Percentiles rank a stretch among this genome's conserved stretches.
phyloP scores from a whole-genome alignment of 176 grass and related monocot genomes.

The Calamus simplicifolius region DNA sequence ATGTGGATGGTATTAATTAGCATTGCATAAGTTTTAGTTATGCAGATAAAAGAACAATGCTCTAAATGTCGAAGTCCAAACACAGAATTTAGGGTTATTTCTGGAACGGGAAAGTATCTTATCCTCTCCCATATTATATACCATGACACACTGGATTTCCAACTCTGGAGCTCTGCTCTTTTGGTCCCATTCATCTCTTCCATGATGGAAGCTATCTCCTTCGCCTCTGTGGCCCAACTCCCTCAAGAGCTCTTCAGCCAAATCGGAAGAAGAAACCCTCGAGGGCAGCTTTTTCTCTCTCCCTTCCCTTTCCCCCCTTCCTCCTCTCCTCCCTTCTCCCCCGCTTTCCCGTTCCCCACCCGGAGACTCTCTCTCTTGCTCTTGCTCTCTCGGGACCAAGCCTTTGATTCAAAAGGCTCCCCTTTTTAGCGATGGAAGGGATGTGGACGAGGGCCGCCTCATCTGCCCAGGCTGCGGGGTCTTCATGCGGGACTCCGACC shows the following conservation, averaged over 20 bases:
- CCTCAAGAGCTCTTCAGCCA: not conserved
- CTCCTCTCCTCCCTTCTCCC: not conserved
- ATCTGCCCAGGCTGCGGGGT: slow-evolving; percentile 73
- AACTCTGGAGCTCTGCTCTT: too few species aligned
- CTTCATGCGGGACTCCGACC: slow-evolving; percentile 80
- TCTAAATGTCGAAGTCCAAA: too few species aligned
- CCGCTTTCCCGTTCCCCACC: slow-evolving; percentile 12
- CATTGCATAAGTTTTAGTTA: too few species aligned
- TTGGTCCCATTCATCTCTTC: not conserved
- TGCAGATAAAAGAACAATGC: too few species aligned
- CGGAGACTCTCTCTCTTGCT: slow-evolving; percentile 7
- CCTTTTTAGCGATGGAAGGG: slow-evolving; percentile 36
- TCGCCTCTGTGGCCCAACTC: not conserved
- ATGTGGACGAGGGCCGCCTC: slow-evolving; percentile 30
- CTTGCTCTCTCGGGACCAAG: slow-evolving; percentile 16
- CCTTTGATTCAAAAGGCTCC: slow-evolving; percentile 3
- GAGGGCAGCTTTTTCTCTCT: slow-evolving; percentile 1
- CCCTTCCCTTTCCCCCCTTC: slow-evolving; percentile 11
- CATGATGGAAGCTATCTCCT: slow-evolving; percentile 22
- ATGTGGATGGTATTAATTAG: too few species aligned
- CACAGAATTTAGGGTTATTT: too few species aligned
- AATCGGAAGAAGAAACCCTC: not conserved
- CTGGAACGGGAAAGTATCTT: too few species aligned
- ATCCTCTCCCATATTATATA: too few species aligned
- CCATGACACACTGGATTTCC: too few species aligned